Percentiles rank a stretch among this genome's conserved stretches.
Evolutionary conservation across 208 protist species (phyloP).

Genomic region (Leishmania gerbilli): DNA sequence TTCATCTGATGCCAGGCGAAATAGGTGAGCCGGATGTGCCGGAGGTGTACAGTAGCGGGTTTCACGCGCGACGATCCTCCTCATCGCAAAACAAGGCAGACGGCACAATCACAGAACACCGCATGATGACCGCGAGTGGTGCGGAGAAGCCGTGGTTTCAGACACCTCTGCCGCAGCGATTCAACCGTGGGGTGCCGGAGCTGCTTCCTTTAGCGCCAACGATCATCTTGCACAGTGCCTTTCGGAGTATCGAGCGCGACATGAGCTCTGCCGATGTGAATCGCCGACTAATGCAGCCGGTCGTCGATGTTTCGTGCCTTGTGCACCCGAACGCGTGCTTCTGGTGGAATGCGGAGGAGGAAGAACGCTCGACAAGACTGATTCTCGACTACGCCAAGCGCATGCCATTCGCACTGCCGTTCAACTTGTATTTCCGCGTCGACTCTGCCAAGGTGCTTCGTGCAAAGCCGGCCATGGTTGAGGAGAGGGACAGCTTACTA

Average conservation of each 20-base stretch:
- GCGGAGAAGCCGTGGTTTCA: constrained; percentile 79
- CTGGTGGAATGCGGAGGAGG: constrained; percentile 76
- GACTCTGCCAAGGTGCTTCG: constrained; percentile 58
- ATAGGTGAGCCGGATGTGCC: constrained; percentile 71
- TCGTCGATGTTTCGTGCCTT: constrained; percentile 78
- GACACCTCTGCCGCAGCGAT: constrained; percentile 61
- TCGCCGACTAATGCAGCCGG: constrained; percentile 75
- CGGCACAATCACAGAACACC: constrained; percentile 47
- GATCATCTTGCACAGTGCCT: constrained; percentile 67
- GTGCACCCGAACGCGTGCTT: constrained; percentile 86
- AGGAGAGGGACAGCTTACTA: constrained; percentile 40
- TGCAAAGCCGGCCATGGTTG: constrained; percentile 29
- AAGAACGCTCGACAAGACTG: constrained; percentile 66
- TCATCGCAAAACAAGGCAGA: not conserved
- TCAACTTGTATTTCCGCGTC: constrained; percentile 87
- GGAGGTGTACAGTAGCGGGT: constrained; percentile 67
- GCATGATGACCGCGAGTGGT: constrained; percentile 56
- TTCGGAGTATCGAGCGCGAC: constrained; percentile 49
- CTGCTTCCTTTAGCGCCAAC: constrained; percentile 82
- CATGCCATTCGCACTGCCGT: constrained; percentile 82
- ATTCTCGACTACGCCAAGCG: constrained; percentile 87
- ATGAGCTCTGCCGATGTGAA: constrained; percentile 38
- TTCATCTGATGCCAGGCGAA: constrained; percentile 66
- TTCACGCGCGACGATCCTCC: constrained; percentile 36
- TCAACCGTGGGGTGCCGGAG: constrained; percentile 58